A percentile compares a stretch with the other conserved stretches of the same genome.
Conservation (phyloP, 352 stramenopile species). For the Aphanomyces astaci region DNA sequence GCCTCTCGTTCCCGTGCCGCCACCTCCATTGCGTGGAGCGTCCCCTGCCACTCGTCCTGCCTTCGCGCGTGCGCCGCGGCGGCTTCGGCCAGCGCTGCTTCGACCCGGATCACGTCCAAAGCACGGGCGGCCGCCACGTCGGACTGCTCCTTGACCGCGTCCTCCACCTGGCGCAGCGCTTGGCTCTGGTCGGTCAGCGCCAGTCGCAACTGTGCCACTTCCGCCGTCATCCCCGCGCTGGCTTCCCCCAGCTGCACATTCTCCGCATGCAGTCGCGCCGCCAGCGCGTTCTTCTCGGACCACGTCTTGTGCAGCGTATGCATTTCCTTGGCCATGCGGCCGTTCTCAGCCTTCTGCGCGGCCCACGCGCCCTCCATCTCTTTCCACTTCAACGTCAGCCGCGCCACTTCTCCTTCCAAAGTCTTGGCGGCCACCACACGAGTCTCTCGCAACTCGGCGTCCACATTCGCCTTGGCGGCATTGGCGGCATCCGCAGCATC, state of each 20-base stretch:
- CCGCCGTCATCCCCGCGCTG: constrained; percentile 2
- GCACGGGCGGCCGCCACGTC: constrained; percentile 43
- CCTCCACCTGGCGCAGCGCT: constrained; percentile 47
- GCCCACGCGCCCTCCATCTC: constrained; percentile 43
- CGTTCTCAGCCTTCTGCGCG: constrained; percentile 34
- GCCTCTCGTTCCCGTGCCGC: constrained; percentile 38
- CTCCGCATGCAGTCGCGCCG: constrained; percentile 72
- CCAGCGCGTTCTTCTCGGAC: constrained; percentile 74
- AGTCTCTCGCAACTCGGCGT: constrained; percentile 1
- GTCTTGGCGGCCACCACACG: constrained; percentile 13
- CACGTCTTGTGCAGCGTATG: constrained; percentile 73
- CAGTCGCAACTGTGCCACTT: constrained; percentile 26
- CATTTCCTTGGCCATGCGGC: constrained; percentile 30
- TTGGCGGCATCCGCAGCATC: not conserved
- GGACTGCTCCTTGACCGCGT: constrained; percentile 45
- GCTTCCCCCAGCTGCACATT: constrained; percentile 44
- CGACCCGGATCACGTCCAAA: constrained; percentile 24
- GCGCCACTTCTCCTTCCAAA: constrained; percentile 29
- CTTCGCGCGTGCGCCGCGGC: constrained; percentile 32
- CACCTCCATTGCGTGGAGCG: constrained; percentile 16
- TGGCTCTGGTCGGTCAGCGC: constrained; percentile 39
- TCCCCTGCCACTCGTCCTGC: constrained; percentile 25
- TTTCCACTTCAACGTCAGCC: constrained; percentile 29
- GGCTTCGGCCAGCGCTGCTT: constrained; percentile 40
- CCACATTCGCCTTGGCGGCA: constrained; percentile 3